Percentiles rank a stretch among this genome's conserved stretches.
phyloP scores from a whole-genome alignment of 768 basidiomycete genomes.

The Macrocybe gigantea region DNA sequence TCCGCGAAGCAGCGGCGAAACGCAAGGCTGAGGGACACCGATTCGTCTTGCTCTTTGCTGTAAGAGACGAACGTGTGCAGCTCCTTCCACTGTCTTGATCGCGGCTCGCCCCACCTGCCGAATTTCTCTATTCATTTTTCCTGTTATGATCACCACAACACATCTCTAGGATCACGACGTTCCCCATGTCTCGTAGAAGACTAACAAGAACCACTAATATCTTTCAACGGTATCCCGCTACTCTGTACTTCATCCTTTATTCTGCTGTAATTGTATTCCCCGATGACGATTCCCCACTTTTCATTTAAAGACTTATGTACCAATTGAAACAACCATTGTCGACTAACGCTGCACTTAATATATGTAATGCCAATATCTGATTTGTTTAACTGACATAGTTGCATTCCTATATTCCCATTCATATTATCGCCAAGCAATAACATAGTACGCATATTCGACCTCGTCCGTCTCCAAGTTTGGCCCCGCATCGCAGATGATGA shows the following conservation, averaged over 20 bases:
- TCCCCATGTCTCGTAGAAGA: no score
- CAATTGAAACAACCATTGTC: not conserved
- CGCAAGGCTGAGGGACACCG: slow-evolving; percentile 57
- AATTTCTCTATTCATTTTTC: no score
- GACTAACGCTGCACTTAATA: not conserved
- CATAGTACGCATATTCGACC: slow-evolving; percentile 67
- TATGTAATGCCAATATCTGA: not conserved
- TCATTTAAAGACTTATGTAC: no score
- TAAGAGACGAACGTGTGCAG: slow-evolving; percentile 65
- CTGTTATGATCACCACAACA: no score
- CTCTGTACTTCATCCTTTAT: no score
- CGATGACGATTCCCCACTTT: no score
- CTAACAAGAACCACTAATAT: no score
- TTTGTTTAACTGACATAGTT: no score
- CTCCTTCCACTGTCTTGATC: slow-evolving; percentile 37
- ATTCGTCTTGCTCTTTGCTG: slow-evolving; percentile 60
- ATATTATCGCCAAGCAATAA: slow-evolving; percentile 57
- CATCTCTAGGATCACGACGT: no score
- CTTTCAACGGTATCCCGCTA: no score
- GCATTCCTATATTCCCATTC: slow-evolving; percentile 3
- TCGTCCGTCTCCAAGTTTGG: slow-evolving; percentile 33
- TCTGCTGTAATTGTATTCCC: no score
- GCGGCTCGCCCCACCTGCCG: not conserved
- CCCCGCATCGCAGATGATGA: slow-evolving; percentile 48
- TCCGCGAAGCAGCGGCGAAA: slow-evolving; percentile 61